Conservation (phyloP, 1,139 yeast genomes). For the Yamadazyma atmosphaerica region DNA sequence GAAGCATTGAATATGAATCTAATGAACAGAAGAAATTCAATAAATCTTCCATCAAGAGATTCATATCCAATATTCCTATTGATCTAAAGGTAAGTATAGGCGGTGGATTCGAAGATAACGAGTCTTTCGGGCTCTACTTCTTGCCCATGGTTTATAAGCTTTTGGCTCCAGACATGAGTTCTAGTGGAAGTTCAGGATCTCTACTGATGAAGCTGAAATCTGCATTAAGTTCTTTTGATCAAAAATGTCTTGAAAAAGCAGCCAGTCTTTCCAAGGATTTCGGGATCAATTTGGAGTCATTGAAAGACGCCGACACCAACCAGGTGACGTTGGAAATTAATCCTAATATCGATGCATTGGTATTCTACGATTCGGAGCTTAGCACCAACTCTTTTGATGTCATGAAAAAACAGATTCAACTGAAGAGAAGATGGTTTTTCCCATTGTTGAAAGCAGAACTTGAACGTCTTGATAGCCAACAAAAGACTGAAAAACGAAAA, state of each 20-base stretch:
- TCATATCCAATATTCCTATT: conserved; percentile 31
- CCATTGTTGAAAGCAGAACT: conserved; percentile 44
- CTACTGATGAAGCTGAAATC: conserved; percentile 23
- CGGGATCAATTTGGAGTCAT: conserved; percentile 32
- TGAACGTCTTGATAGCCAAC: conserved; percentile 29
- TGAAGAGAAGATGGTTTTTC: conserved; percentile 34
- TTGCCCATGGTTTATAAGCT: conserved; percentile 51
- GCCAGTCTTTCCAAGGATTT: conserved; percentile 28
- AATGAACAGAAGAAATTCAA: conserved; percentile 33
- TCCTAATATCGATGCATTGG: conserved; percentile 39
- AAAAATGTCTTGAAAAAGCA: conserved; percentile 26
- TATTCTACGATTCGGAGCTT: conserved; percentile 25
- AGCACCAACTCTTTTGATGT: conserved; percentile 18
- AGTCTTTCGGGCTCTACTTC: conserved; percentile 26
- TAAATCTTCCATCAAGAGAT: conserved; percentile 23
- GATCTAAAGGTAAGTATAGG: conserved; percentile 29
- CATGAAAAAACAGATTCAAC: conserved; percentile 25
- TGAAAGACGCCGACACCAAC: conserved; percentile 36
- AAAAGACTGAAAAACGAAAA: conserved; percentile 31
- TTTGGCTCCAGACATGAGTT: conserved; percentile 41
- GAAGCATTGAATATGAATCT: conserved; percentile 46
- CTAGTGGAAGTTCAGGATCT: conserved; percentile 17
- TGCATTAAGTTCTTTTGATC: conserved; percentile 25
- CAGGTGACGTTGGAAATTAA: conserved; percentile 28
- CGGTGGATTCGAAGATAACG: conserved; percentile 27